Conservation (phyloP, 108 stramenopile genomes). For the Skeletonema costatum region DNA sequence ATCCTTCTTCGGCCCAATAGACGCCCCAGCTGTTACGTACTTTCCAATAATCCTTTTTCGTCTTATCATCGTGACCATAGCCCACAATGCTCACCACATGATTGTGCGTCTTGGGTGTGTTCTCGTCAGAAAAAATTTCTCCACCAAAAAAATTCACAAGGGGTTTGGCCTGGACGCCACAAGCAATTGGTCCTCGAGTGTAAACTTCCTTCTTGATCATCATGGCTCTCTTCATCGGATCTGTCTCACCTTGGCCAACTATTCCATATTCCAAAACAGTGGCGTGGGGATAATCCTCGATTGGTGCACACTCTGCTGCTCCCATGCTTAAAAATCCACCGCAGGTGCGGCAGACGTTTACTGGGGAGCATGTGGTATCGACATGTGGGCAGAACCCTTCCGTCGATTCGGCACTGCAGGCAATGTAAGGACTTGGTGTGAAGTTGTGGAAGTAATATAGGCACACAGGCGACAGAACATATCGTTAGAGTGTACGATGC, state of each 20-base stretch:
- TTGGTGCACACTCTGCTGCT: constrained; percentile 45
- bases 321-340: constrained; percentile 11
- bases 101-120: constrained; percentile 50
- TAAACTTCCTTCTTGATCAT: constrained; percentile 66
- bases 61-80: constrained; percentile 81
- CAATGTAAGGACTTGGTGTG: constrained; percentile 65
- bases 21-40: constrained; percentile 78
- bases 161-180: constrained; percentile 71
- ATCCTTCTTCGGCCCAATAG: constrained; percentile 72
- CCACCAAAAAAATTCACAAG: constrained; percentile 73
- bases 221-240: constrained; percentile 21
- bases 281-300: constrained; percentile 77
- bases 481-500: too few species aligned
- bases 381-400: constrained; percentile 83
- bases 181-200: constrained; percentile 92
- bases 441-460: too few species aligned
- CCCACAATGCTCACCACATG: constrained; percentile 93
- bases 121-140: constrained; percentile 62
- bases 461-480: too few species aligned
- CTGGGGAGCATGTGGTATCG: constrained; percentile 70
- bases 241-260: constrained; percentile 1
- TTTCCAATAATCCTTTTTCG: constrained; percentile 81
- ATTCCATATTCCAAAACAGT: constrained; percentile 45
- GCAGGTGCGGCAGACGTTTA: constrained; percentile 69
- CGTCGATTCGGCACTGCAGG: constrained; percentile 73